Evolutionary conservation across 1,139 yeast species (phyloP), one percentile per base, ranked within the genome.

Genomic region (Pichia sp.): DNA sequence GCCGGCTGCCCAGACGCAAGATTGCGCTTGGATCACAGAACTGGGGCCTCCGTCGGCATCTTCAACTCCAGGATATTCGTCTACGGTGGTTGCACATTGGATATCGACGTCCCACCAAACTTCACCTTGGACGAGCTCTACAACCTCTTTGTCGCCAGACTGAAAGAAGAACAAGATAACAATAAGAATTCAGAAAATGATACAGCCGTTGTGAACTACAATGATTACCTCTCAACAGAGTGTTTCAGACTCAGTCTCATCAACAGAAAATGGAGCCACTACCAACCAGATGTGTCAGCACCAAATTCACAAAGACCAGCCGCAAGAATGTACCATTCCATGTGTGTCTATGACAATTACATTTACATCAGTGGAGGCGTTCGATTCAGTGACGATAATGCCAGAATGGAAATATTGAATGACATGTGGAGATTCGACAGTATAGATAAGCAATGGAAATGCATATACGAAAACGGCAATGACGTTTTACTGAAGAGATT

Each of bases 391-490:
- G 59, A 61, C 37, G 54, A 53, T 7, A 45, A 50, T 19, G 51
- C 53, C 46, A 65, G 66, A 34, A 61, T 83, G 20, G 66, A 67
- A 2, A 78, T 85, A 0, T 58, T 73, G 17, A 82, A 82, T 56
- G 93, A 85, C 54, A 63, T 83, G 20, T 85, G 93, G 91, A 75
- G 74, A 53, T 78, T 83, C 53, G 75, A 82, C 60, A 63, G 81
- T 39, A 74, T 70, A 36, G 63, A 72, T 3, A 69, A 69, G 44
- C 61, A 62, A 18, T 84, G 91, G 90, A 62, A 60, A 1, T 70
- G 77, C 44, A 62, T 80, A 4, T 80, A 76, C 3, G 48, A 50
- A 1, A 60, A 69, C 42, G 58, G 54, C 5, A 55, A 56, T 34
- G 37, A 33, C n/a, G 52, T 59, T 3, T 33, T 55, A 2, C 53